Base-by-base conservation (phyloP, 2,329 filamentous ascomycete genomes). In the Lojkania enalia region DNA sequence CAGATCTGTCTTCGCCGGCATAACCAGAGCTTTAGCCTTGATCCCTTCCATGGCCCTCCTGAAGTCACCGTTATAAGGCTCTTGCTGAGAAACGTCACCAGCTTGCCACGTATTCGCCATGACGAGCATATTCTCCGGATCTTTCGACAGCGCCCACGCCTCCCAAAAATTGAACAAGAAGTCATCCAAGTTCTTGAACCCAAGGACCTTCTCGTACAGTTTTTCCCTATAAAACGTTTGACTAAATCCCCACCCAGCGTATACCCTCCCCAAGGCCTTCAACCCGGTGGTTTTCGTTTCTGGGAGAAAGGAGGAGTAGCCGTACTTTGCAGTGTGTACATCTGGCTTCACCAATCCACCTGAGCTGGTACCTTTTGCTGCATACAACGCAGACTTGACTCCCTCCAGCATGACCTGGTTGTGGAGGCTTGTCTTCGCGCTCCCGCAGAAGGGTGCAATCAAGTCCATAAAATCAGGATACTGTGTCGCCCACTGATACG, bases 51-150 rank as follows among this genome's bases (percentile, higher is more conserved):
- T 70, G 3, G 69, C 69, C 41, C 78, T 77, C 46, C 78, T 77
- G 51, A 90, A 86, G 50, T 87, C 71, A 1, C 81, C 83, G 46
- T 84, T 78, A 52, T 87, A 90, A 2, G 82, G 84, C 42, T 83
- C 76, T 58, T 90, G 85, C 4, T 79, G 70, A 3, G 86, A 87
- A 38, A 82, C 79, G 57, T 92, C 86, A 1, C 79, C 87, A 4
- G 80, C 77, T 65, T 92, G 87, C 88, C 88, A 94, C 0, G 87
- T 90, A 23, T 86, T 79, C 3, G 90, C 72, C 87, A 90, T 90
- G 1, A 79, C 78, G 0, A 90, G 73, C 62, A 90, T 74, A 49
- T 90, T 88, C 54, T 89, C 86, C 0, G 87, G 86, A 54, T 90
- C 85, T 71, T 89, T 90, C 0, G 78, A 81, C 14, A 84, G 71